phyloP scores from a whole-genome alignment of 2,329 filamentous ascomycete genomes.

The Botrytis galanthina region DNA sequence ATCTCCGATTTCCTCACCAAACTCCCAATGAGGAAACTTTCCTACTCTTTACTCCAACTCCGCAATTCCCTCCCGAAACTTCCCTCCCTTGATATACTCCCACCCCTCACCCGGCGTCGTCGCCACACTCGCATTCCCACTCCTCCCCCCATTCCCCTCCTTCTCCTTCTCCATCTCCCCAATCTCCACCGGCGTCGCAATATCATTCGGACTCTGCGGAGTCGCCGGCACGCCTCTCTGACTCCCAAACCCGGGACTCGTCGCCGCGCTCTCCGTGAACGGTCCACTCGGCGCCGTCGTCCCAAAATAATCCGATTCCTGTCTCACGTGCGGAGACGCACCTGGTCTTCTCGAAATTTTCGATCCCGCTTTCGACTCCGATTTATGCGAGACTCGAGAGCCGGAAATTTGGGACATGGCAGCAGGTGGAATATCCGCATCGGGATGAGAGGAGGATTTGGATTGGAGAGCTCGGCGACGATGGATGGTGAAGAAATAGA shows the following conservation, averaged over 20 bases:
- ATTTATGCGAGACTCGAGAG: neutral
- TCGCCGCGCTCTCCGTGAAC: slow-evolving; percentile 36
- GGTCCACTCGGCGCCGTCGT: slow-evolving; percentile 46
- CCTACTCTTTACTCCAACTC: neutral
- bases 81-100: neutral
- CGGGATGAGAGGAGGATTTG: slow-evolving; percentile 18
- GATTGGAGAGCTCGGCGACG: slow-evolving; percentile 33
- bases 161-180: slow-evolving; percentile 34
- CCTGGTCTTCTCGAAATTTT: slow-evolving; percentile 2
- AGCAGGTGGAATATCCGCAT: slow-evolving; percentile 6
- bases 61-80: neutral
- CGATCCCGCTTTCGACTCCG: neutral
- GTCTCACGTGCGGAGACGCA: slow-evolving; percentile 2
- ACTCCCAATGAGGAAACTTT: neutral
- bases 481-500: slow-evolving; percentile 49
- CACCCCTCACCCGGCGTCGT: neutral
- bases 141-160: slow-evolving; percentile 37
- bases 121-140: neutral
- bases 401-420: slow-evolving; percentile 28
- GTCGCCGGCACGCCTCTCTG: slow-evolving; percentile 42
- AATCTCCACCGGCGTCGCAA: slow-evolving; percentile 54
- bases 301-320: slow-evolving; percentile 34
- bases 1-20: neutral
- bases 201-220: slow-evolving; percentile 51
- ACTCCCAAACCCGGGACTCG: slow-evolving; percentile 34